Percentiles rank a stretch among this genome's conserved stretches.
phyloP scores from a whole-genome alignment of 2,329 filamentous ascomycete species.

The Westerdykella aurantiaca region DNA sequence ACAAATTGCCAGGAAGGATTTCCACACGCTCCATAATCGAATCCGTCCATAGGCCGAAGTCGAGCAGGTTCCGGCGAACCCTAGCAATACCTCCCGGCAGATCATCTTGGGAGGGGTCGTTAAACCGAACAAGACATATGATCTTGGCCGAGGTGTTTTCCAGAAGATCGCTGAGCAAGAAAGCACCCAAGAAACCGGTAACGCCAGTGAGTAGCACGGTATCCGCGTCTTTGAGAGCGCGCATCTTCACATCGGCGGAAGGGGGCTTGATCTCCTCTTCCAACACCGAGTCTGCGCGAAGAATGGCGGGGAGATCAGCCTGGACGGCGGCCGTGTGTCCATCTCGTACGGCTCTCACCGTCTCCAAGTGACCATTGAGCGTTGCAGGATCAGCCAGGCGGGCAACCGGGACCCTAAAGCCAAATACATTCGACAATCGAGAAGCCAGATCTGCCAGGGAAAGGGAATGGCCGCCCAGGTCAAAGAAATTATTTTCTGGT shows the following conservation, averaged over 20 bases:
- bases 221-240: slow-evolving; percentile 58
- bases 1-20: slow-evolving; percentile 67
- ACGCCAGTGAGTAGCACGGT: slow-evolving; percentile 68
- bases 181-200: slow-evolving; percentile 71
- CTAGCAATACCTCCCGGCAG: slow-evolving; percentile 63
- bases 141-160: slow-evolving; percentile 64
- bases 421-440: slow-evolving; percentile 62
- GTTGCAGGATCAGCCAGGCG: slow-evolving; percentile 67
- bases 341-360: slow-evolving; percentile 64
- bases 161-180: slow-evolving; percentile 63
- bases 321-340: slow-evolving; percentile 70
- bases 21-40: slow-evolving; percentile 72
- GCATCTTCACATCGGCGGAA: slow-evolving; percentile 44
- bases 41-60: slow-evolving; percentile 71
- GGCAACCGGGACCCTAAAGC: slow-evolving; percentile 65
- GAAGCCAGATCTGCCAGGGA: slow-evolving; percentile 72
- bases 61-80: slow-evolving; percentile 69
- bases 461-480: slow-evolving; percentile 72
- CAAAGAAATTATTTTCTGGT: slow-evolving; percentile 70
- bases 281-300: slow-evolving; percentile 61
- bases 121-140: slow-evolving; percentile 68
- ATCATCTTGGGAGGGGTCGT: slow-evolving; percentile 59
- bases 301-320: slow-evolving; percentile 64
- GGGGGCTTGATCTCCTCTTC: slow-evolving; percentile 62
- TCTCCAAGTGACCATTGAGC: slow-evolving; percentile 65